Evolutionary conservation across 108 stramenopile species (phyloP).

Genomic region (Nitzschia palea): DNA sequence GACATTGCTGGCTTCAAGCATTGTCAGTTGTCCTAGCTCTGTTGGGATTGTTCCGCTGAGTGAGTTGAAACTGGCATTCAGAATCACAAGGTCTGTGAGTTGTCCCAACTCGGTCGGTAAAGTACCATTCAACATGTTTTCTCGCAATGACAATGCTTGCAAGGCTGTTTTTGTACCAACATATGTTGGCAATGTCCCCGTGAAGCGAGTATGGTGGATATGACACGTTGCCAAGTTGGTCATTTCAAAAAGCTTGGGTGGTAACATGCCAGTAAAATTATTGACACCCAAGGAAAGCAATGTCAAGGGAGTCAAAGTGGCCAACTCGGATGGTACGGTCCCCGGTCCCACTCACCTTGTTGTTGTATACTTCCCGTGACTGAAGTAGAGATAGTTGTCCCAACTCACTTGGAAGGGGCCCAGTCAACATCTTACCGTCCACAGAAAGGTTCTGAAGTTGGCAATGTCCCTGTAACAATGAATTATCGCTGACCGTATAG

Average conservation of each 20-base stretch:
- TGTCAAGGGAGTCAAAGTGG: no score
- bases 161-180: no score
- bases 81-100: neutral
- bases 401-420: neutral
- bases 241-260: no score
- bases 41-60: neutral
- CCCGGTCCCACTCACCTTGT: neutral
- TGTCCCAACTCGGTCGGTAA: constrained; percentile 9
- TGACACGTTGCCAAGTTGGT: no score
- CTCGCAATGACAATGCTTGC: no score
- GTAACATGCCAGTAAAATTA: no score
- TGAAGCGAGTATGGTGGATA: no score
- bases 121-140: neutral
- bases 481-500: neutral
- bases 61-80: neutral
- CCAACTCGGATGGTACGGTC: neutral
- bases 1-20: no score
- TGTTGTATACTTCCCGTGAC: neutral
- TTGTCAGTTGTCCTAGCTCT: neutral
- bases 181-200: no score
- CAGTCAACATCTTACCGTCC: neutral
- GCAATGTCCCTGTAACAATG: neutral
- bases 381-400: neutral
- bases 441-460: neutral
- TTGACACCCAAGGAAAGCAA: no score